Evolutionary conservation across 164 flowering plant species (phyloP).

Genomic region (Macadamia tetraphylla): DNA sequence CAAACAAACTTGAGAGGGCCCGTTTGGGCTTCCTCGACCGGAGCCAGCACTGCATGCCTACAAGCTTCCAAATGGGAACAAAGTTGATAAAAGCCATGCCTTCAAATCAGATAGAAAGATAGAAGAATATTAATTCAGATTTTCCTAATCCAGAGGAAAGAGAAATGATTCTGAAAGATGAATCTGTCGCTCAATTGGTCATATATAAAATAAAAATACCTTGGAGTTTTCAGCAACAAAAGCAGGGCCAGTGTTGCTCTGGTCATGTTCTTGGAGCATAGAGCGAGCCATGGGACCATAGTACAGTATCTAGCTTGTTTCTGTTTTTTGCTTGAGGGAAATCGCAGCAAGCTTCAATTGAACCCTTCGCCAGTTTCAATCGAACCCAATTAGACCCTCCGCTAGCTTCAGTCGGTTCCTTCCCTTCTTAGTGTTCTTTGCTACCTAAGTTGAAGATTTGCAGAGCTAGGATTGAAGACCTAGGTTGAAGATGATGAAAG

Average conservation of each 20-base stretch:
- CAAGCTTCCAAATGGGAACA: slow-evolving; percentile 37
- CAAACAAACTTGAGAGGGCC: slow-evolving; percentile 28
- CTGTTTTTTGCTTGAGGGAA: no score
- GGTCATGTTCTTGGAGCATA: slow-evolving; percentile 40
- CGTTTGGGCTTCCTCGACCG: slow-evolving; percentile 47
- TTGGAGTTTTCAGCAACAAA: slow-evolving; percentile 21
- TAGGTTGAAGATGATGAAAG: no score
- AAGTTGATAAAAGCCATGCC: slow-evolving; percentile 45
- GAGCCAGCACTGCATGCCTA: slow-evolving; percentile 36
- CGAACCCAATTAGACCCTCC: no score
- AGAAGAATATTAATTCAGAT: not conserved
- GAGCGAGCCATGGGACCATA: slow-evolving; percentile 30
- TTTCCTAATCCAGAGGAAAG: not conserved
- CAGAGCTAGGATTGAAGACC: no score
- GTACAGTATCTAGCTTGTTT: no score
- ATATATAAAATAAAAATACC: slow-evolving; percentile 16
- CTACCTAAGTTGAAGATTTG: no score
- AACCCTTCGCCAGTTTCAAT: no score
- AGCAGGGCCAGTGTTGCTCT: not conserved
- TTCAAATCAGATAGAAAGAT: slow-evolving; percentile 9
- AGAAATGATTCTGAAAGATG: no score
- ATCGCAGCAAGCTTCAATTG: no score
- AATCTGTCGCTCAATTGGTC: no score
- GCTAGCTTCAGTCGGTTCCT: no score
- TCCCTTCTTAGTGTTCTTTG: no score